Conservation (phyloP, 2,329 filamentous ascomycete genomes). For the Aspergillus eucalypticola region DNA sequence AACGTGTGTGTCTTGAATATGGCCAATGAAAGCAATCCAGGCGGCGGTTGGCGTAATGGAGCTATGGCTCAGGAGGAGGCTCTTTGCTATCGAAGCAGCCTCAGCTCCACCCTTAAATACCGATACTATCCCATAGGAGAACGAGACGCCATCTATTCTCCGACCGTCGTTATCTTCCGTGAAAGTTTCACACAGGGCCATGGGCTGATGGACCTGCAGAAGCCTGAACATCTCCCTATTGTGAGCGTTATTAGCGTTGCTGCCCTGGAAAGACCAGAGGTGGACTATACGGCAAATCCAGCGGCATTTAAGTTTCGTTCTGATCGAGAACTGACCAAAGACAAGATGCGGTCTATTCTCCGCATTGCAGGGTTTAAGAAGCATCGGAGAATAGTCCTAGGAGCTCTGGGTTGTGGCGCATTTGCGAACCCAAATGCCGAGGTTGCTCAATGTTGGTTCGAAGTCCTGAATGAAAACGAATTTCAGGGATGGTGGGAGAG, state of each 20-base stretch:
- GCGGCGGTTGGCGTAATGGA: slow-evolving; percentile 66
- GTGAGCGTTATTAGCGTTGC: slow-evolving; percentile 64
- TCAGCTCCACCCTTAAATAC: slow-evolving; percentile 40
- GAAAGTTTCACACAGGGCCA: slow-evolving; percentile 51
- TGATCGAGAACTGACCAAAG: slow-evolving; percentile 58
- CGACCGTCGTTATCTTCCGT: slow-evolving; percentile 61
- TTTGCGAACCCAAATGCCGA: slow-evolving; percentile 63
- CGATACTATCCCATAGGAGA: slow-evolving; percentile 57
- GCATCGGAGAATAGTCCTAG: slow-evolving; percentile 64
- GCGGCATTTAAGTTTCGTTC: slow-evolving; percentile 42
- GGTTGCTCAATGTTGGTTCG: slow-evolving; percentile 63
- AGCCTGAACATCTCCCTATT: slow-evolving; percentile 47
- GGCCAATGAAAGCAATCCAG: slow-evolving; percentile 58
- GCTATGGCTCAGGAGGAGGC: slow-evolving; percentile 68
- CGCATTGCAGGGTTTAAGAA: slow-evolving; percentile 59
- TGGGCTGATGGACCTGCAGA: slow-evolving; percentile 45
- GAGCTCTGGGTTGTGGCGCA: slow-evolving; percentile 69
- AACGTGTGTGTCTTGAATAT: slow-evolving; percentile 66
- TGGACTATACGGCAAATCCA: slow-evolving; percentile 15
- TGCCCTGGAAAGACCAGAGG: slow-evolving; percentile 50
- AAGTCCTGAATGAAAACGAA: slow-evolving; percentile 62
- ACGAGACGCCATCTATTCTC: slow-evolving; percentile 59
- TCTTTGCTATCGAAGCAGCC: slow-evolving; percentile 62
- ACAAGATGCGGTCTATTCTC: slow-evolving; percentile 64
- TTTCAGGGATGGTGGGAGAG: slow-evolving; percentile 66